Evolutionary conservation across 148 eudicot species (phyloP).

Genomic region (Rhododendron ovatum): DNA sequence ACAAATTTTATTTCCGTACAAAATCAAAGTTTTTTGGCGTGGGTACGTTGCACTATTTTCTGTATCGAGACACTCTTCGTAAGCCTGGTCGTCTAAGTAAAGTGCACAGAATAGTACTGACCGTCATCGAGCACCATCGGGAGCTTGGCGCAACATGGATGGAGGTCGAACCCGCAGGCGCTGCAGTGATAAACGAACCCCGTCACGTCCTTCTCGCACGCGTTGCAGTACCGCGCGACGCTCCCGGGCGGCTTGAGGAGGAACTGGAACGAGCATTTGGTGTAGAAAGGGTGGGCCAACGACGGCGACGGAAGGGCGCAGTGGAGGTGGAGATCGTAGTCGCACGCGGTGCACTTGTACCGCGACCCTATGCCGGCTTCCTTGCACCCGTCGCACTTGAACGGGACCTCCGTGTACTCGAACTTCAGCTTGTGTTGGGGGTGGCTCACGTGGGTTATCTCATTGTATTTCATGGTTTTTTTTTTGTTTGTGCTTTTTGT

Average conservation of each 20-base stretch:
- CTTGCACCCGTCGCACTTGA: conserved; percentile 92
- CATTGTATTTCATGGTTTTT: conserved; percentile 56
- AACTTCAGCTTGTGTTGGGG: conserved; percentile 75
- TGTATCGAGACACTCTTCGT: too few relatives aligned
- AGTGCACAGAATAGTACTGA: background rate
- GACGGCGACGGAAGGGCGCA: conserved; percentile 66
- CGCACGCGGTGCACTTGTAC: conserved; percentile 59
- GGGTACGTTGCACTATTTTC: too few relatives aligned
- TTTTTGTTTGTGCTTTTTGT: background rate
- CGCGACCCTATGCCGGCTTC: conserved; percentile 77
- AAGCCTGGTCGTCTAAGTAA: background rate
- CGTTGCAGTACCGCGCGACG: conserved; percentile 73
- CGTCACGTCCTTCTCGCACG: conserved; percentile 61
- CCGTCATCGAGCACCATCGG: conserved; percentile 75
- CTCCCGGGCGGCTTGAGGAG: conserved; percentile 59
- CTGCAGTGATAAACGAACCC: conserved; percentile 88
- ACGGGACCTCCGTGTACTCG: conserved; percentile 60
- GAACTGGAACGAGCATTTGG: conserved; percentile 75
- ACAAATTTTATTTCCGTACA: too few relatives aligned
- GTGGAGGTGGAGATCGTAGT: conserved; percentile 78
- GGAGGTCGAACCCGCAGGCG: conserved; percentile 79
- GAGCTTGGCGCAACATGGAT: conserved; percentile 90
- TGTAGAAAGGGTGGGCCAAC: conserved; percentile 73
- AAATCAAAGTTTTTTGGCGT: too few relatives aligned
- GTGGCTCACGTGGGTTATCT: conserved; percentile 74